Evolutionary conservation across 2,329 filamentous ascomycete species (phyloP), one percentile per base, ranked within the genome.

Genomic region (Podosphaera xanthii): DNA sequence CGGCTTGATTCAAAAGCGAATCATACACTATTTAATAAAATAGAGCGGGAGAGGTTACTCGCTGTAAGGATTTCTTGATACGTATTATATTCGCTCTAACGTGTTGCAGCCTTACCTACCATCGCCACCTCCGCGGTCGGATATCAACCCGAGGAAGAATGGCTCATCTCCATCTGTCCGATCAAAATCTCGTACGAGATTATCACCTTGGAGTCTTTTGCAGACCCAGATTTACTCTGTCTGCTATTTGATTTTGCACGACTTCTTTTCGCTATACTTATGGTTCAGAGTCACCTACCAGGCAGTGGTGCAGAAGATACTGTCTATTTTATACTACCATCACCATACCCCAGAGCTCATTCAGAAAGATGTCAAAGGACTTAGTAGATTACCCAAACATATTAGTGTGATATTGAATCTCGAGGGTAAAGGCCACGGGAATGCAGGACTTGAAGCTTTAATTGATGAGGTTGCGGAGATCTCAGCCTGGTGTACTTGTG

Each of bases 331-430:
- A 59, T 90, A 91, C 70, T 92, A 98, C 73, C 94, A 98, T 73
- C 92, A 98, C 71, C 86, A 87, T 58, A 94, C 91, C 0, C 92
- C 92, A 6, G 87, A 94, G 69, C 81, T 95, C 68, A 95, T 98
- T 65, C 82, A 84, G 67, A 83, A 85, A 67, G 92, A 98, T 72
- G 84, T 97, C 34, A 81, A 81, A 69, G 77, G 78, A 8, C 72
- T 98, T 60, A 77, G 76, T 60, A 81, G 84, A 65, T 72, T 94
- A 61, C 92, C 92, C 2, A 80, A 85, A 64, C 92, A 98, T 69
- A 71, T 98, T 57, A 96, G 89, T 68, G 84, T 94, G 9, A 83
- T 97, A 59, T 72, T 98, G 60, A 84, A 83, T 60, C 74, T 87
- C 55, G 82, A 91, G 66, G 76, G 83, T 68, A 80, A 84, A 60